These are phyloP conservation scores for Leptographium flavum DNA, from an alignment of 2,329 filamentous ascomycete genomes.

Conservation along the genomic window DNA sequence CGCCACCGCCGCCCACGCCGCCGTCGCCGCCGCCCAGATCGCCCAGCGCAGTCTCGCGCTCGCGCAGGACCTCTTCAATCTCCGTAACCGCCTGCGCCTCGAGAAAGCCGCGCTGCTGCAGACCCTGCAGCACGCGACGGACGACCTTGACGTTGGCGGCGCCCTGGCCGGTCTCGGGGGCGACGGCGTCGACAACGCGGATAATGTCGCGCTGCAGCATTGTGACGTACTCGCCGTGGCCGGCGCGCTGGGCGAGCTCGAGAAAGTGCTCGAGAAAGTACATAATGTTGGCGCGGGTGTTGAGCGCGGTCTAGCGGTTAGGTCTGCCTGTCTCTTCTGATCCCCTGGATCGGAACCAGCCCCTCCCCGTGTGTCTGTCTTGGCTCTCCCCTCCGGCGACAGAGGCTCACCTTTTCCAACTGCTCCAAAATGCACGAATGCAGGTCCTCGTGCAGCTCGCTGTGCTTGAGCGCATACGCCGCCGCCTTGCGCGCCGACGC, in stretches of 20 bases:
- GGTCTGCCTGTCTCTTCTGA: constrained; percentile 5
- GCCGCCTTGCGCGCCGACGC: constrained; percentile 84
- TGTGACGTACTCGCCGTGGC: constrained; percentile 66
- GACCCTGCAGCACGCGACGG: constrained; percentile 56
- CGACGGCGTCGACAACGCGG: constrained; percentile 81
- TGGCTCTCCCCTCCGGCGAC: too few species aligned
- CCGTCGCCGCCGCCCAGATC: constrained; percentile 3
- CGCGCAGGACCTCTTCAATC: constrained; percentile 71
- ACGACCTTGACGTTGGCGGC: constrained; percentile 91
- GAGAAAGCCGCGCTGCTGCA: constrained; percentile 59
- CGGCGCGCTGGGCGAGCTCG: constrained; percentile 66
- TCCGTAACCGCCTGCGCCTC: constrained; percentile 60
- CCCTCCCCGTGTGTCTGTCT: not conserved
- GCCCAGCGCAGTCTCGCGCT: constrained; percentile 53
- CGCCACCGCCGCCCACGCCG: constrained; percentile 8
- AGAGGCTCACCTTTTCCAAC: constrained; percentile 58
- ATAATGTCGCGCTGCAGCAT: constrained; percentile 95
- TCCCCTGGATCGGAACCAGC: too few species aligned
- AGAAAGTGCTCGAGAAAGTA: constrained; percentile 96
- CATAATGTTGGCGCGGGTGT: constrained; percentile 95
- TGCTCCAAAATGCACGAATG: constrained; percentile 97
- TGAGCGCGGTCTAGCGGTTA: constrained; percentile 66
- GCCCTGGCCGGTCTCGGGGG: constrained; percentile 71
- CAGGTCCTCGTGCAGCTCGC: constrained; percentile 90
- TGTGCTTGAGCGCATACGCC: constrained; percentile 85